Conservation (phyloP, 768 basidiomycete species). For the Rhizopogon roseolus region DNA sequence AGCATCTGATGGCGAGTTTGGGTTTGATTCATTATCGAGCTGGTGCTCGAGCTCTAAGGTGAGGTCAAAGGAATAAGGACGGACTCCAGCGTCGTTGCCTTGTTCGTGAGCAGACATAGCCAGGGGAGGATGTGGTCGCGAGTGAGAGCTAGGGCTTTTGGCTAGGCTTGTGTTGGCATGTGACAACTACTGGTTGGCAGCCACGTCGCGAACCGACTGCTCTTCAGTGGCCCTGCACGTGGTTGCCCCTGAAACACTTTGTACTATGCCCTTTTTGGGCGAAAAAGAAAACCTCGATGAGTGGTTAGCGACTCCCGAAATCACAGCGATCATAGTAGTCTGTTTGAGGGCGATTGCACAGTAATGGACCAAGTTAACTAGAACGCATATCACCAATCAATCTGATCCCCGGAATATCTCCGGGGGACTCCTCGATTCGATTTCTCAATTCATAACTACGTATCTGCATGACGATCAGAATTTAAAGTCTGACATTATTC, state of each 20-base stretch:
- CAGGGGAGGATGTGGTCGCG: not conserved
- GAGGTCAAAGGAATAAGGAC: constrained; percentile 63
- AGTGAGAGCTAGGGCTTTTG: constrained; percentile 1
- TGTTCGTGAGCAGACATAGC: constrained; percentile 26
- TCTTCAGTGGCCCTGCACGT: no score
- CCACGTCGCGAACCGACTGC: constrained; percentile 2
- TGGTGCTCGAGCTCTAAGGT: constrained; percentile 76
- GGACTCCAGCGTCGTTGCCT: constrained; percentile 16
- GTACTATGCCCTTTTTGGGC: constrained; percentile 3
- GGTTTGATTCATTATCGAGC: constrained; percentile 59
- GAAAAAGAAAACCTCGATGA: not conserved
- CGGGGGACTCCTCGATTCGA: no score
- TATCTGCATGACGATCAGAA: no score
- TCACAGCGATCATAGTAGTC: no score
- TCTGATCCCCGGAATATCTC: no score
- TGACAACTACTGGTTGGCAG: constrained; percentile 1
- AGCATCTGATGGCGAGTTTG: constrained; percentile 38
- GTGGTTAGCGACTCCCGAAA: no score
- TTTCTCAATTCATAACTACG: no score
- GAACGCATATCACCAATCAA: no score
- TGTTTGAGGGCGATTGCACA: no score
- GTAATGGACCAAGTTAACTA: no score
- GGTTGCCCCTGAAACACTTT: not conserved
- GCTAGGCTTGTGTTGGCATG: constrained; percentile 6
- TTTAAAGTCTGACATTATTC: no score